Evolutionary conservation across 108 stramenopile genomes (phyloP).

Genomic region (Cylindrotheca fusiformis): DNA sequence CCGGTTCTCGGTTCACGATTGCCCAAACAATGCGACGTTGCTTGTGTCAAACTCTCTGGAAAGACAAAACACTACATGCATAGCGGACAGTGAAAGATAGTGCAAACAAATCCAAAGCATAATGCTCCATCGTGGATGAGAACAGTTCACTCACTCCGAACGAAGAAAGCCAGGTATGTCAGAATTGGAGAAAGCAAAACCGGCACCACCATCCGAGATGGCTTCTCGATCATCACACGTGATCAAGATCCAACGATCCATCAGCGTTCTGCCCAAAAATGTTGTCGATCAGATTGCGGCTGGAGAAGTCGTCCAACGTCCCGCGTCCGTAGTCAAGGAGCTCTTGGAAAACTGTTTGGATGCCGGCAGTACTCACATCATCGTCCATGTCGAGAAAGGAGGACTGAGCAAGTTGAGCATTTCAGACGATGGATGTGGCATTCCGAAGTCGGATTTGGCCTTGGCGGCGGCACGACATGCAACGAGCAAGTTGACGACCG

Average conservation of each 20-base stretch:
- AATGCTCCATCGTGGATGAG: no score
- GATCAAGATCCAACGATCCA: constrained; percentile 5
- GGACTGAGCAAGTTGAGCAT: constrained; percentile 39
- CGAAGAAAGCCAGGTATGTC: no score
- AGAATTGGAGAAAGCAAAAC: no score
- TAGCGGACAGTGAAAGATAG: no score
- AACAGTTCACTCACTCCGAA: no score
- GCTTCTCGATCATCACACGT: no score
- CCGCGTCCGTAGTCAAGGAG: constrained; percentile 94
- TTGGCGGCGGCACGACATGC: constrained; percentile 95
- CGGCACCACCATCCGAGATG: no score
- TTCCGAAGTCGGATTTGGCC: constrained; percentile 61
- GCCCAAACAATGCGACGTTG: no score
- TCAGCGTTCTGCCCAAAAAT: constrained; percentile 55
- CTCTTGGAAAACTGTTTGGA: constrained; percentile 96
- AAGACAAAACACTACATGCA: no score
- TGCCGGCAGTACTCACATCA: constrained; percentile 65
- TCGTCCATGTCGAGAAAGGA: constrained; percentile 27
- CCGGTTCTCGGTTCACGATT: no score
- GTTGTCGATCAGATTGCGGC: constrained; percentile 97
- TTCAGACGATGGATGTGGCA: constrained; percentile 76
- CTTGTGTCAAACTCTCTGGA: no score
- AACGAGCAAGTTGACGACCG: constrained; percentile 84
- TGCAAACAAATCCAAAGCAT: no score
- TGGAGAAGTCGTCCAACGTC: constrained; percentile 98